Percentiles rank a stretch among this genome's conserved stretches.
Conservation (phyloP, 2,329 filamentous ascomycete species). For the Pezicula carpinea region DNA sequence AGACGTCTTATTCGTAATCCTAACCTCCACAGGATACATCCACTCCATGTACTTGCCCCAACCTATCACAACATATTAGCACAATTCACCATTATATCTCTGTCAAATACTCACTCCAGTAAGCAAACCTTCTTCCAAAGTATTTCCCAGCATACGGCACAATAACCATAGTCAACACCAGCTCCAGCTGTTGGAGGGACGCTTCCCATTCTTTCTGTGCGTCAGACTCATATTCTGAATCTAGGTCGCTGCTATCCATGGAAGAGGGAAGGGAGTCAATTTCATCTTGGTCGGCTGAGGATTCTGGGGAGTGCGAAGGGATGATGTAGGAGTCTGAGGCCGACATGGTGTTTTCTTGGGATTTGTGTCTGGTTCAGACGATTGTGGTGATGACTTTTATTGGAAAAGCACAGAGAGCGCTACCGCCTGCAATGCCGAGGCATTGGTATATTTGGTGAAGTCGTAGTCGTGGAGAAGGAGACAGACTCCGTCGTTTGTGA, state of each 20-base stretch:
- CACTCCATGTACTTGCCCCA: constrained; percentile 95
- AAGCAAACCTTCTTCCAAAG: constrained; percentile 89
- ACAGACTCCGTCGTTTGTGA: neutral
- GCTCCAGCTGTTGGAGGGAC: constrained; percentile 87
- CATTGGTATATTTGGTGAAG: constrained; percentile 17
- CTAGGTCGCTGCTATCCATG: constrained; percentile 44
- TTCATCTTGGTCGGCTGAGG: constrained; percentile 52
- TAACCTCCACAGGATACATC: constrained; percentile 79
- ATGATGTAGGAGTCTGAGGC: constrained; percentile 24
- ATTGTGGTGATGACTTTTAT: neutral
- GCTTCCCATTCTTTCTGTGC: constrained; percentile 95
- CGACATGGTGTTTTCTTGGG: constrained; percentile 18
- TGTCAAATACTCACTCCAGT: constrained; percentile 70
- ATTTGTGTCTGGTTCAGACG: neutral
- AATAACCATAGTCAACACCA: constrained; percentile 89
- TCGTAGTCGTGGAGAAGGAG: neutral
- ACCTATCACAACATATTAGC: constrained; percentile 46
- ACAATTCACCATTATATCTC: constrained; percentile 10
- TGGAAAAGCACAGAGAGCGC: constrained; percentile 18
- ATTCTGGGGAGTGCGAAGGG: constrained; percentile 39
- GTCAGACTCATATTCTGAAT: constrained; percentile 65
- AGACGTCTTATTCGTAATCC: constrained; percentile 54
- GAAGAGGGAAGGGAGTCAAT: constrained; percentile 62
- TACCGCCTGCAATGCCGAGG: constrained; percentile 21
- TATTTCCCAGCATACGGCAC: constrained; percentile 94